Evolutionary conservation across 495 filamentous ascomycete genomes (phyloP).

Genomic region (Xylona heveae): DNA sequence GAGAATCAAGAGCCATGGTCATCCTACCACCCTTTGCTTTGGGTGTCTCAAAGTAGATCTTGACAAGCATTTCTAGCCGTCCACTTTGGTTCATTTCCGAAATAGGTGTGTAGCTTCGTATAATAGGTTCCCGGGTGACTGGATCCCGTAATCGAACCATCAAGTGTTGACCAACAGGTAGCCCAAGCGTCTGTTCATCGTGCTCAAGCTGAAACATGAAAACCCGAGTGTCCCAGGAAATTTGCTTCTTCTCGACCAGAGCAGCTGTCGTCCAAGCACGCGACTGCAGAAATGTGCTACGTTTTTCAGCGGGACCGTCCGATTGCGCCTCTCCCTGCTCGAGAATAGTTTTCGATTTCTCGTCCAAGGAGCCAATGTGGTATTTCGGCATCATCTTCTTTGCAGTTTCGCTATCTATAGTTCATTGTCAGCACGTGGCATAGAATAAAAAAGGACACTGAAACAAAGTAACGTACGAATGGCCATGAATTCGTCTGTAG

Average conservation of each 20-base stretch:
- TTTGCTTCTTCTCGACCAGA: slow-evolving; percentile 36
- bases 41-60: slow-evolving; percentile 55
- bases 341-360: slow-evolving; percentile 31
- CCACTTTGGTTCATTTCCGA: slow-evolving; percentile 40
- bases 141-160: slow-evolving; percentile 66
- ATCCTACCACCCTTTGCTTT: slow-evolving; percentile 52
- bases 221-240: slow-evolving; percentile 68
- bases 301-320: slow-evolving; percentile 16
- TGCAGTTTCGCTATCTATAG: slow-evolving; percentile 68
- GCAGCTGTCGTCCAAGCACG: slow-evolving; percentile 48
- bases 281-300: slow-evolving; percentile 45
- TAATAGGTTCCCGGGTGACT: slow-evolving; percentile 44
- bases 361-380: slow-evolving; percentile 62
- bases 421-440: slow-evolving; percentile 5
- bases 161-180: slow-evolving; percentile 78
- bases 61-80: slow-evolving; percentile 53
- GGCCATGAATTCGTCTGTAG: slow-evolving; percentile 82
- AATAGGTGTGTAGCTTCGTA: slow-evolving; percentile 79
- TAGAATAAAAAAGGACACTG: slow-evolving; percentile 1
- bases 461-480: slow-evolving; percentile 45
- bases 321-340: slow-evolving; percentile 14
- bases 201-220: slow-evolving; percentile 70
- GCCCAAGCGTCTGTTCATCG: slow-evolving; percentile 44
- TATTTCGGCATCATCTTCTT: slow-evolving; percentile 82
- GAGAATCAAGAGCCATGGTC: slow-evolving; percentile 57